phyloP scores from a whole-genome alignment of 164 flowering plant species.

The Akebia trifoliata region DNA sequence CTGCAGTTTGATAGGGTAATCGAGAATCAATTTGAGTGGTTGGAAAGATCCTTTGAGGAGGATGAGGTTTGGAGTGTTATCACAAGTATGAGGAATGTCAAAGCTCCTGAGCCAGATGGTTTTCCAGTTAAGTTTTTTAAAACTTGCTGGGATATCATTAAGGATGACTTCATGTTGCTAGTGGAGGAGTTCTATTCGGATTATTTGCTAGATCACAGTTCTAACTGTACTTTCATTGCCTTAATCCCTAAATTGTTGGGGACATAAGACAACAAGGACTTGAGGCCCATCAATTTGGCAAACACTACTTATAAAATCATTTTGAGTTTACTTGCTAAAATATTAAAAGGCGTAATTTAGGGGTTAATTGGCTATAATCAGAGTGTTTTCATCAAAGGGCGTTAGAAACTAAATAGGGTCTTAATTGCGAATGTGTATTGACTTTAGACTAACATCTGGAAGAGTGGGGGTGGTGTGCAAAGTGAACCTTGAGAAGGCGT shows the following conservation, averaged over 20 bases:
- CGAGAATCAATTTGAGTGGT: background rate
- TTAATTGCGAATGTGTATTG: too few relatives aligned
- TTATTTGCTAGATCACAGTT: background rate
- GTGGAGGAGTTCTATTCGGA: background rate
- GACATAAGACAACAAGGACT: too few relatives aligned
- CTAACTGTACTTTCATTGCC: background rate
- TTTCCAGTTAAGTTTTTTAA: background rate
- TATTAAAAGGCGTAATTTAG: background rate
- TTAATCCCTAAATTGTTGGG: too few relatives aligned
- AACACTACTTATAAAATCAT: background rate
- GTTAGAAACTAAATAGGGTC: too few relatives aligned
- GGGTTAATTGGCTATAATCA: background rate
- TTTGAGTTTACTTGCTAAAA: background rate
- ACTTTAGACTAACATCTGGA: background rate
- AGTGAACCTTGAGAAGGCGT: too few relatives aligned
- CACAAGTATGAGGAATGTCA: background rate
- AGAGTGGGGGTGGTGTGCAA: too few relatives aligned
- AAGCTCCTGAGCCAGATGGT: background rate
- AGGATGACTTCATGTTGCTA: background rate
- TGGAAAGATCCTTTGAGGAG: background rate
- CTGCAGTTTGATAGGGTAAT: too few relatives aligned
- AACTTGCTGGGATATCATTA: background rate
- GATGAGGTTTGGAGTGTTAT: background rate
- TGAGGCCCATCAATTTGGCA: too few relatives aligned
- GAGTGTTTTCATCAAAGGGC: background rate